Percentiles rank a stretch among this genome's conserved stretches.
Evolutionary conservation across 1,284 basidiomycete genomes (phyloP).

Genomic region (Puccinia triticina): DNA sequence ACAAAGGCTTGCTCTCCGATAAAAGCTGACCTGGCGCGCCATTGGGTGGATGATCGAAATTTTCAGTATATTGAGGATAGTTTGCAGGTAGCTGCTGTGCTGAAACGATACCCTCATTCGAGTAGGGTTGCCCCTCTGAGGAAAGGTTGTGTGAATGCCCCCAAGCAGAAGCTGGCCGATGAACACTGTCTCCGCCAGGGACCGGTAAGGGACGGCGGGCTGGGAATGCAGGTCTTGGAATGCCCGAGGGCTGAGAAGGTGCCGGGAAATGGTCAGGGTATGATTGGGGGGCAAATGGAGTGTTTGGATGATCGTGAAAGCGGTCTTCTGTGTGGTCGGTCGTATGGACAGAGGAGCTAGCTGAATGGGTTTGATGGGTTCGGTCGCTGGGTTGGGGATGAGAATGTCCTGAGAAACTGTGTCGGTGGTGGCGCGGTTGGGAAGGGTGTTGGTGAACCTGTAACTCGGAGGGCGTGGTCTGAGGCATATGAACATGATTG

Average conservation of each 20-base stretch:
- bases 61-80: constrained; percentile 21
- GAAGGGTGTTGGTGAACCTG: constrained; percentile 19
- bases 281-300: constrained; percentile 2
- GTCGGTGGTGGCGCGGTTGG: constrained; percentile 37
- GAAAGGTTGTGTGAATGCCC: not conserved
- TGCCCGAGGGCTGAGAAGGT: constrained; percentile 5
- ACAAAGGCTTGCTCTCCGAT: not conserved
- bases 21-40: not conserved
- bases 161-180: constrained; percentile 31
- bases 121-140: not conserved
- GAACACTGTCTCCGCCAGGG: constrained; percentile 26
- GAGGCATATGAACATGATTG: constrained; percentile 27
- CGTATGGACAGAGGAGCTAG: not conserved
- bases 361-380: constrained; percentile 9
- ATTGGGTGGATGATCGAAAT: not conserved
- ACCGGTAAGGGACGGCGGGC: constrained; percentile 41
- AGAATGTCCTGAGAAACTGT: constrained; percentile 43
- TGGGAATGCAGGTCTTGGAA: constrained; percentile 17
- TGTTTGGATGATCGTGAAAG: constrained; percentile 16
- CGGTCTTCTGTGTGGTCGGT: not conserved
- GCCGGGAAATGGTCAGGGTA: constrained; percentile 14
- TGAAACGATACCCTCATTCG: not conserved
- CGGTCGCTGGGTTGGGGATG: constrained; percentile 6
- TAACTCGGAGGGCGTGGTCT: constrained; percentile 19
- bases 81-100: not conserved